Evolutionary conservation across 352 stramenopile species (phyloP).

Genomic region (Saprolegnia diclina): DNA sequence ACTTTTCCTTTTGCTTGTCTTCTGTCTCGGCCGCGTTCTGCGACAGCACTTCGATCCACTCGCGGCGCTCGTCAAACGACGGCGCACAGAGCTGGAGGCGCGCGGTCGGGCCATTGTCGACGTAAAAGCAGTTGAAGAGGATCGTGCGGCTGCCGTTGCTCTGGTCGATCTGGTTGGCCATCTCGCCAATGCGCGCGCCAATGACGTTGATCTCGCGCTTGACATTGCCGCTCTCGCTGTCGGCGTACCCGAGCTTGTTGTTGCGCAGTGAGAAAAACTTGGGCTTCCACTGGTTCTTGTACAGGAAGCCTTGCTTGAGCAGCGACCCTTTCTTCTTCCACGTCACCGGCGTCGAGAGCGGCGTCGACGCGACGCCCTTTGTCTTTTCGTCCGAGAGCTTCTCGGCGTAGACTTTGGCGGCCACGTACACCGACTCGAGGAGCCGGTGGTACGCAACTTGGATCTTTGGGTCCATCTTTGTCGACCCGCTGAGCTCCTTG

Average conservation of each 20-base stretch:
- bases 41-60: conserved; percentile 83
- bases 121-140: conserved; percentile 80
- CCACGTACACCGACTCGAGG: conserved; percentile 80
- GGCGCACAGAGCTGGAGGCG: conserved; percentile 69
- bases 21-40: conserved; percentile 82
- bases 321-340: conserved; percentile 88
- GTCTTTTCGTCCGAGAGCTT: conserved; percentile 52
- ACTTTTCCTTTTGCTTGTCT: conserved; percentile 33
- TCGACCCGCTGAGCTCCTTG: conserved; percentile 43
- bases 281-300: conserved; percentile 87
- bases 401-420: conserved; percentile 73
- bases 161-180: conserved; percentile 84
- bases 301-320: conserved; percentile 85
- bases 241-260: conserved; percentile 78
- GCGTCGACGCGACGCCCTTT: conserved; percentile 33
- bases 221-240: conserved; percentile 71
- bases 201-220: conserved; percentile 87
- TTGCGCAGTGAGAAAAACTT: conserved; percentile 85
- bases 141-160: conserved; percentile 79
- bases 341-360: conserved; percentile 44
- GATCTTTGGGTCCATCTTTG: conserved; percentile 83
- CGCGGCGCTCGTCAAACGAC: conserved; percentile 82
- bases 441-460: conserved; percentile 76
- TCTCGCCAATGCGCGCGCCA: conserved; percentile 65
- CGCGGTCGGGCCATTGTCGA: conserved; percentile 78